Evolutionary conservation across 1,139 yeast genomes (phyloP).

Genomic region (Ogataea hybrid): DNA sequence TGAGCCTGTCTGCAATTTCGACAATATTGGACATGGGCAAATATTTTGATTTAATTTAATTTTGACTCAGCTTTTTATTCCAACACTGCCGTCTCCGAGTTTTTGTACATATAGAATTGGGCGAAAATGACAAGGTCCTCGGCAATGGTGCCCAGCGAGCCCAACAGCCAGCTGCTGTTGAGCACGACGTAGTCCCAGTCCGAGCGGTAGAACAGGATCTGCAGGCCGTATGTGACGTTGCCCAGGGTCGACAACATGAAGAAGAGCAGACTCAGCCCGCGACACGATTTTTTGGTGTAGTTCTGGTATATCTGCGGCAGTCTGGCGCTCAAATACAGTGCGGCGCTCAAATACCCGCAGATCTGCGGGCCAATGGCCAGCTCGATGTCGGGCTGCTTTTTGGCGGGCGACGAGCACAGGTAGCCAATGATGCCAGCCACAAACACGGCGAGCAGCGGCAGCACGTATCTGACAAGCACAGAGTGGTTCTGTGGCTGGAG

Average conservation of each 20-base stretch:
- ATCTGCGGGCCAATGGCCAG: conserved; percentile 62
- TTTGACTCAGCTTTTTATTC: not conserved
- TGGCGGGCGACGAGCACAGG: conserved; percentile 42
- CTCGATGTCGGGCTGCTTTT: conserved; percentile 26
- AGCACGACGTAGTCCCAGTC: conserved; percentile 59
- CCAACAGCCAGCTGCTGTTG: conserved; percentile 72
- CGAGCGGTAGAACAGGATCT: conserved; percentile 63
- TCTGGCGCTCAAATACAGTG: conserved; percentile 70
- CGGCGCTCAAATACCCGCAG: conserved; percentile 70
- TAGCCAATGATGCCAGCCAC: conserved; percentile 67
- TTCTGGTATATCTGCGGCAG: conserved; percentile 79
- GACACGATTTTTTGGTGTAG: conserved; percentile 63
- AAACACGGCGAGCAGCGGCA: conserved; percentile 65
- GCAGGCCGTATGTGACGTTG: conserved; percentile 73
- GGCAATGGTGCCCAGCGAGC: conserved; percentile 69
- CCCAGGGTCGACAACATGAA: conserved; percentile 75
- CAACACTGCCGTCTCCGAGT: conserved; percentile 4
- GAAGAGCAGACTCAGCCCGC: conserved; percentile 72
- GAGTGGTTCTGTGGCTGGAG: conserved; percentile 38
- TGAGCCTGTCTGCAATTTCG: conserved; percentile 42
- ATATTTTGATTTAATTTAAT: not conserved
- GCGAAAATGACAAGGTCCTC: conserved; percentile 63
- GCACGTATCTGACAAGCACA: conserved; percentile 47
- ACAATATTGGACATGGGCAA: conserved; percentile 2
- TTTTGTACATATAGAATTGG: conserved; percentile 60